Percentiles rank a stretch among this genome's conserved stretches.
These are phyloP conservation scores for Phylloporus arenicola DNA, from an alignment of 768 basidiomycete species.

Conservation along the genomic window DNA sequence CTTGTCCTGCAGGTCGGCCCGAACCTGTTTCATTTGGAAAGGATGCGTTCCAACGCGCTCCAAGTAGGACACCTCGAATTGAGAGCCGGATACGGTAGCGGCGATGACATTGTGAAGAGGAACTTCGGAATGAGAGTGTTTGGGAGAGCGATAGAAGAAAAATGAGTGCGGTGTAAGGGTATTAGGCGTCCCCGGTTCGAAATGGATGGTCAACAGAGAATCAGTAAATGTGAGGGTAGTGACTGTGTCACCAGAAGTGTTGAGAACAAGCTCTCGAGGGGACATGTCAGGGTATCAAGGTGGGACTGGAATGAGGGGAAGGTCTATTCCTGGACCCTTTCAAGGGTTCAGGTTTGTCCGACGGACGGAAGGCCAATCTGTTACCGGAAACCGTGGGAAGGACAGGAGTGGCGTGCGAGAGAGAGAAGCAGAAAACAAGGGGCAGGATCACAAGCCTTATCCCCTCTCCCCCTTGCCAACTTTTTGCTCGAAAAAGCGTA, in stretches of 20 bases:
- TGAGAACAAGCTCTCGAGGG: conserved; percentile 18
- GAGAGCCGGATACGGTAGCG: conserved; percentile 36
- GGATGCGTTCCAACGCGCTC: conserved; percentile 37
- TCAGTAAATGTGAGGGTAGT: conserved; percentile 26
- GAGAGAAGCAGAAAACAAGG: too few species aligned
- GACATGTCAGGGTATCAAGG: conserved; percentile 14
- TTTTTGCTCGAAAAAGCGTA: too few species aligned
- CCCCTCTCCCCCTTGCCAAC: too few species aligned
- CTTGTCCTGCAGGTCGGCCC: conserved; percentile 37
- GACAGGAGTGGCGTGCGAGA: too few species aligned
- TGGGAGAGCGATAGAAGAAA: conserved; percentile 5
- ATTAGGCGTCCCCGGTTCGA: conserved; percentile 9
- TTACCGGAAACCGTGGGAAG: too few species aligned
- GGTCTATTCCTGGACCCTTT: too few species aligned
- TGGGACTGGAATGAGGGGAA: neutral
- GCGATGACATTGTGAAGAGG: conserved; percentile 52
- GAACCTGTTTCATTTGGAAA: conserved; percentile 36
- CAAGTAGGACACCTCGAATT: conserved; percentile 50
- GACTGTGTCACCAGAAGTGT: conserved; percentile 4
- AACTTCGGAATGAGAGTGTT: conserved; percentile 21
- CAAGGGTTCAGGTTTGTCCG: too few species aligned
- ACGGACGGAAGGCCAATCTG: too few species aligned
- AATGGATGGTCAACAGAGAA: conserved; percentile 23
- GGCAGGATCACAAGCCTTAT: too few species aligned
- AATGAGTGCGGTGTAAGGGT: conserved; percentile 6